Conservation (phyloP, 805 yeast genomes). For the Wickerhamiella musiphila region DNA sequence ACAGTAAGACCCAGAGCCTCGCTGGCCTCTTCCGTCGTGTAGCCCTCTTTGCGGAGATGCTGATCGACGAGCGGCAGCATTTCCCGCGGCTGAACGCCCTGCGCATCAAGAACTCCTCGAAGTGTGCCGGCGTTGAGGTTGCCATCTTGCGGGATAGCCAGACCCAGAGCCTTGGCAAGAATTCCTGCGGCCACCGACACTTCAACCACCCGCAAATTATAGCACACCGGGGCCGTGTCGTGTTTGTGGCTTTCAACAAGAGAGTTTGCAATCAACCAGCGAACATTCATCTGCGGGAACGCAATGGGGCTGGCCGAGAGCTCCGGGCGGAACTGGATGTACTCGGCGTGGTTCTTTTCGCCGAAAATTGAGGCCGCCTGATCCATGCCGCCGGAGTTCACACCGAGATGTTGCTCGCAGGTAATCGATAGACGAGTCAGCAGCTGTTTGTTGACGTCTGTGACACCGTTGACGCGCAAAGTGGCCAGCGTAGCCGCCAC, state of each 20-base stretch:
- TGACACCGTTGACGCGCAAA: conserved; percentile 34
- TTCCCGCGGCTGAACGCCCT: conserved; percentile 24
- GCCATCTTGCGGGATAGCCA: conserved; percentile 30
- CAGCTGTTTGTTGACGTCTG: conserved; percentile 29
- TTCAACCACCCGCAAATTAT: conserved; percentile 57
- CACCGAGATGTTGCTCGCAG: conserved; percentile 56
- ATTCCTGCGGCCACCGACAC: conserved; percentile 49
- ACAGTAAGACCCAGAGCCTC: conserved; percentile 25
- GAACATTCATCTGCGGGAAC: conserved; percentile 33
- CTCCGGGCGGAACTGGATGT: conserved; percentile 43
- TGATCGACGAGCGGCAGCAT: conserved; percentile 31
- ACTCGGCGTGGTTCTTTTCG: conserved; percentile 36
- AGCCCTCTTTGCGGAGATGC: conserved; percentile 29
- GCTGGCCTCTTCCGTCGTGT: conserved; percentile 33
- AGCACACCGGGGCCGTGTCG: conserved; percentile 52
- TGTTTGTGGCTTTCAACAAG: conserved; percentile 45
- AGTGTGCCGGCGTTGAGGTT: conserved; percentile 41
- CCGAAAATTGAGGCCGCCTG: conserved; percentile 60
- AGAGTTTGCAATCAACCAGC: conserved; percentile 47
- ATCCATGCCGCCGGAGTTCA: conserved; percentile 68
- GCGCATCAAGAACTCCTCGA: conserved; percentile 44
- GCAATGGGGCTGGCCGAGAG: conserved; percentile 36
- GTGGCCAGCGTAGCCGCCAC: conserved; percentile 44
- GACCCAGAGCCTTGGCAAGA: conserved; percentile 32
- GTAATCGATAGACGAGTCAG: conserved; percentile 44